Conservation (phyloP, 2,329 filamentous ascomycete species). For the Podosphaera fusca region DNA sequence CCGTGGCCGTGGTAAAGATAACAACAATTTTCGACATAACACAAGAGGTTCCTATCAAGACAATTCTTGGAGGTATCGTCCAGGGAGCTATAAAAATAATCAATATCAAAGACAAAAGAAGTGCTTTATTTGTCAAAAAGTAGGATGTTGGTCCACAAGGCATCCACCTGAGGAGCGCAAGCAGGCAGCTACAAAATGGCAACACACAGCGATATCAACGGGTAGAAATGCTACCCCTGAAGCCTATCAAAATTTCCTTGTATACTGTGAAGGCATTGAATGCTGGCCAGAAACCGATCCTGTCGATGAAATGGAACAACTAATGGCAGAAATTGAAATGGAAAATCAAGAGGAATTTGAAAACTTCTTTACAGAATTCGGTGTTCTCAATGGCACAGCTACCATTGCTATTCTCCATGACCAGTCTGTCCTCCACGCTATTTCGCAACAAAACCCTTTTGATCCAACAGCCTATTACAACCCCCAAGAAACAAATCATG, state of each 20-base stretch:
- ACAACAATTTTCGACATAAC: background rate
- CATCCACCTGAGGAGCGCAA: background rate
- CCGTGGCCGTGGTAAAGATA: too few relatives aligned
- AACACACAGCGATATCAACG: background rate
- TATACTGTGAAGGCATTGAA: background rate
- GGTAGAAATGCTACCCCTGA: background rate
- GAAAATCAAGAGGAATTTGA: background rate
- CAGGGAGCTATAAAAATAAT: background rate
- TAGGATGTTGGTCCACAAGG: background rate
- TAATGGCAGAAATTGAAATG: background rate
- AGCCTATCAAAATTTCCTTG: background rate
- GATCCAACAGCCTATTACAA: background rate
- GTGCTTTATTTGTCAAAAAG: constrained; percentile 1
- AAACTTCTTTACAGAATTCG: background rate
- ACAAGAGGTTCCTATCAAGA: background rate
- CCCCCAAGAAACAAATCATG: background rate
- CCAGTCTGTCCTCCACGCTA: background rate
- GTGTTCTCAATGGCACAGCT: background rate
- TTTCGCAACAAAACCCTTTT: constrained; percentile 1
- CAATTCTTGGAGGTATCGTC: background rate
- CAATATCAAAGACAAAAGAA: background rate
- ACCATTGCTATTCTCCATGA: background rate
- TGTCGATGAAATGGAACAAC: background rate
- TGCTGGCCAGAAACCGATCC: background rate
- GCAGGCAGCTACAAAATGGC: background rate